These are phyloP conservation scores for Aspergillus kassunensis DNA, from an alignment of 495 filamentous ascomycete species.

Conservation along the genomic window DNA sequence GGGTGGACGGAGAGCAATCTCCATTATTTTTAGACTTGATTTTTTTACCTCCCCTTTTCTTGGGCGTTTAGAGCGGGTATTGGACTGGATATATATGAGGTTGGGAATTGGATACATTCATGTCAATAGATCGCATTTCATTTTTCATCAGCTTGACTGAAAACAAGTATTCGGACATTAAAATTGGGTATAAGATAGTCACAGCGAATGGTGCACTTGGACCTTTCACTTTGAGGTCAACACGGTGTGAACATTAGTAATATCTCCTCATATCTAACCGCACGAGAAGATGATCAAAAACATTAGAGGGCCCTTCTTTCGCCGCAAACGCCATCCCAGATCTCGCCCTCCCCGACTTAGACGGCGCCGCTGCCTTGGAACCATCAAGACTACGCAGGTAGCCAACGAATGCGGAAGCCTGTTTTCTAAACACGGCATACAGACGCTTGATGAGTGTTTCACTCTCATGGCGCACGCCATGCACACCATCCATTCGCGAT, in stretches of 20 bases:
- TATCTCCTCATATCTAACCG: constrained; percentile 49
- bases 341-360: constrained; percentile 28
- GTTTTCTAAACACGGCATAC: constrained; percentile 62
- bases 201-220: too few species aligned
- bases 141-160: background rate
- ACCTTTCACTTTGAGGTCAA: background rate
- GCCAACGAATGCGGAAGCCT: constrained; percentile 58
- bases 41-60: background rate
- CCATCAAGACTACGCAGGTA: constrained; percentile 44
- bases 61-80: background rate
- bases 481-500: constrained; percentile 40
- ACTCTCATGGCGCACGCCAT: constrained; percentile 31
- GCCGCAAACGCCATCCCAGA: constrained; percentile 25
- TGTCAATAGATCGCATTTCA: constrained; percentile 4
- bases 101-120: background rate
- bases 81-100: background rate
- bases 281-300: constrained; percentile 47
- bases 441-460: constrained; percentile 48
- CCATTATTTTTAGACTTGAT: constrained; percentile 64
- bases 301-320: constrained; percentile 32
- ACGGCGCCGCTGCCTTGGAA: constrained; percentile 36
- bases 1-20: constrained; percentile 81
- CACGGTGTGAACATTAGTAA: constrained; percentile 26
- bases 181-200: too few species aligned
- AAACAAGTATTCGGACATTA: too few species aligned